Evolutionary conservation across 2,329 filamentous ascomycete species (phyloP), one percentile per base, ranked within the genome.

Genomic region (Aureobasidium sp.): DNA sequence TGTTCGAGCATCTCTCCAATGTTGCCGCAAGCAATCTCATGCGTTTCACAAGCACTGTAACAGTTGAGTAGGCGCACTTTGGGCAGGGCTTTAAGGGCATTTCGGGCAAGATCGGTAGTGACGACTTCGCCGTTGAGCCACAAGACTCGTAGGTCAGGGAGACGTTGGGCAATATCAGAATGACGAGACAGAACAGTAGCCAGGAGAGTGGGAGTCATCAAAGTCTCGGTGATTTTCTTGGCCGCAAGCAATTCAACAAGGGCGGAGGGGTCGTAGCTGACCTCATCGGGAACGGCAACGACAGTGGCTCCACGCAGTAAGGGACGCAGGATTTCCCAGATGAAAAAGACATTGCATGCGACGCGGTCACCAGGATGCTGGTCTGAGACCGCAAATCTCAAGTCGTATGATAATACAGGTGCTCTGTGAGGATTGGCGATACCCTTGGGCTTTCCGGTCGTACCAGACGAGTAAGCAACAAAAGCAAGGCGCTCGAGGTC

Each of bases 71-170:
- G 75, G 17, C 87, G 84, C 2, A 84, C 81, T 0, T 86, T 82
- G 0, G 89, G 88, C 4, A 92, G 79, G 2, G 86, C 85, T 61
- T 83, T 82, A 59, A 88, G 78, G 2, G 85, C 86, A 44, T 88
- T 83, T 29, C 85, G 84, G 36, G 86, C 88, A 17, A 92, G 82
- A 69, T 92, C 89, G 0, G 88, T 88, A 0, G 88, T 90, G 58
- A 92, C 89, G 1, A 93, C 89, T 74, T 93, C 89, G 55, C 89
- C 89, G 67, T 93, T 92, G 34, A 93, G 78, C 89, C 89, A 92
- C 34, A 92, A 74, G 0, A 87, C 89, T 48, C 83, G 83, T 62
- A 93, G 77, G 20, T 87, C 74, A 8, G 87, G 85, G 9, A 92
- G 78, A 45, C 83, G 81, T 29, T 79, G 75, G 20, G 82, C 84